Base-by-base conservation (phyloP, 768 basidiomycete species). In the Guyanaporus albipodus region DNA sequence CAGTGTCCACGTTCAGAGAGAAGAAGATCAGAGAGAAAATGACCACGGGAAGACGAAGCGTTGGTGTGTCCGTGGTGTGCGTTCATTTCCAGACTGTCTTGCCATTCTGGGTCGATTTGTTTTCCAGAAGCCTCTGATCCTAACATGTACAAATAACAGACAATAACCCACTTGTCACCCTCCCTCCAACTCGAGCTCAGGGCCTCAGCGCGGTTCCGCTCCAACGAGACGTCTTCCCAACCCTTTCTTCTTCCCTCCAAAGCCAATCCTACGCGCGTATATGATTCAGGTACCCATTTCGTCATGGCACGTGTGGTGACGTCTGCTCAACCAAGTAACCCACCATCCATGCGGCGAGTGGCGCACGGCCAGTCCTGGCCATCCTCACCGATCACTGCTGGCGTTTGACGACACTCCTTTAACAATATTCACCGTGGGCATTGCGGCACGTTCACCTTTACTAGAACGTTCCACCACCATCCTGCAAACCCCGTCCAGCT, bases 71-170 rank as follows among this genome's bases (percentile, higher is more conserved):
- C 23, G 31, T n/a, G 7, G 33, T 43, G 1, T 14, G 23, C 31
- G 45, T 43, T 45, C 39, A 36, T 46, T 47, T 37, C 7, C 29
- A 48, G 29, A 17, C 39, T 19, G 27, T 19, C n/a, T 42, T 53
- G 27, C 51, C 52, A 43, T 50, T 57, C 44, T 44, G n/a, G 52
- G 48, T 39, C 8, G 14, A 8, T 28, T 51, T 63, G 53, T 61
- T 63, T 63, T 49, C 50, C 44, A 28, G 38, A 18, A 50, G 42
- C 61, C 52, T 62, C 50, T 55, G 53, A 64, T 58, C 62, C 59
- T 62, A 62, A 64, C 55, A 62, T n/a, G 15, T 21, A 15, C 51
- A 62, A 63, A 61, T 10, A 63, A 9, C 9, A 11, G 12, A 15
- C 48, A 53, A 63, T 37, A 60, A 29, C 2, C 7, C 0, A 10